A percentile compares a stretch with the other conserved stretches of the same genome.
Evolutionary conservation across 495 filamentous ascomycete genomes (phyloP).

Genomic region (Symbiotaphrina buchneri): DNA sequence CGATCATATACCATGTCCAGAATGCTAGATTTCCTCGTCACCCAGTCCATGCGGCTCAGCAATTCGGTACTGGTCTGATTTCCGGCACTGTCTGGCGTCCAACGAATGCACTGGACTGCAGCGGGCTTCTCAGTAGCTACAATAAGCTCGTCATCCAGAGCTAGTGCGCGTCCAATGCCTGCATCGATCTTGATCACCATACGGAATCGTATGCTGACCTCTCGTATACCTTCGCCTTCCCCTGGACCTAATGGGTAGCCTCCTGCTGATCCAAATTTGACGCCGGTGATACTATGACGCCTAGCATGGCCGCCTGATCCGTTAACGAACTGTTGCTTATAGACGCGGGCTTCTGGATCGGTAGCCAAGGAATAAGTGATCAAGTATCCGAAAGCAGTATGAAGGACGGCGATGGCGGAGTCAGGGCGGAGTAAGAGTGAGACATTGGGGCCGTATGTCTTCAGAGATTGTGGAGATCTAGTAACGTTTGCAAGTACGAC

Average conservation of each 20-base stretch:
- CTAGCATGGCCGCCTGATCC: slow-evolving; percentile 41
- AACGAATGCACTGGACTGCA: slow-evolving; percentile 88
- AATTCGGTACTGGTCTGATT: slow-evolving; percentile 82
- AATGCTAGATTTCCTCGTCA: slow-evolving; percentile 53
- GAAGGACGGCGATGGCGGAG: slow-evolving; percentile 76
- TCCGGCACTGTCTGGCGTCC: slow-evolving; percentile 62
- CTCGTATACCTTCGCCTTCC: slow-evolving; percentile 59
- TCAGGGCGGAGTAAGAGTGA: slow-evolving; percentile 77
- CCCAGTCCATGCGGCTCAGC: slow-evolving; percentile 64
- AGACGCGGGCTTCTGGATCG: slow-evolving; percentile 62
- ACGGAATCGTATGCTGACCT: slow-evolving; percentile 75
- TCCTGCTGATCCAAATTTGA: slow-evolving; percentile 26
- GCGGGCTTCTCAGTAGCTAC: slow-evolving; percentile 86
- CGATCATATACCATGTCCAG: slow-evolving; percentile 85
- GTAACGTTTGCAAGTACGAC: slow-evolving; percentile 68
- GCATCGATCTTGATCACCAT: slow-evolving; percentile 98
- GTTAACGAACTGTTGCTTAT: slow-evolving; percentile 53
- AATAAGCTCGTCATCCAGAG: slow-evolving; percentile 79
- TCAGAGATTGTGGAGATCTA: slow-evolving; percentile 55
- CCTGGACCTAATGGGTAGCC: slow-evolving; percentile 33
- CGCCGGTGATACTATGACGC: slow-evolving; percentile 29
- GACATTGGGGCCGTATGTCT: slow-evolving; percentile 66
- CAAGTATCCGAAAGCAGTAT: slow-evolving; percentile 68
- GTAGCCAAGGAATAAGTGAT: slow-evolving; percentile 88
- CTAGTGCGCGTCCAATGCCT: slow-evolving; percentile 69